Evolutionary conservation across 306 rosid genomes (phyloP).

Genomic region (Lupinus albus): DNA sequence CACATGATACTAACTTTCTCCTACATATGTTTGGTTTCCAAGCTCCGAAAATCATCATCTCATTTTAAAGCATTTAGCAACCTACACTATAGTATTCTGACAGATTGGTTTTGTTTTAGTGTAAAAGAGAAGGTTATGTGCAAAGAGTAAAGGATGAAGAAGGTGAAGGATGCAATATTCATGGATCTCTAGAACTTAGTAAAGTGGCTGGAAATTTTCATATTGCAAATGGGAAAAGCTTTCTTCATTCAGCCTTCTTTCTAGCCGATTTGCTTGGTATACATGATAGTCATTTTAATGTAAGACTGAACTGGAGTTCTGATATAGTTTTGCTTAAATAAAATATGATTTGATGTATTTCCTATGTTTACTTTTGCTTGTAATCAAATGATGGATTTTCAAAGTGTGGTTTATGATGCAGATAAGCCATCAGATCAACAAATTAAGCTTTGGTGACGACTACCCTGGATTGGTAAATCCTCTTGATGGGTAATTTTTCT

Average conservation of each 20-base stretch:
- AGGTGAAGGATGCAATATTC: constrained; percentile 92
- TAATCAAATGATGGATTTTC: constrained; percentile 28
- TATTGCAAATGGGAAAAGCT: constrained; percentile 80
- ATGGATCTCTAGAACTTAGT: constrained; percentile 85
- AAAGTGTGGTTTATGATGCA: constrained; percentile 54
- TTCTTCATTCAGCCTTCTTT: constrained; percentile 68
- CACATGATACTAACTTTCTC: constrained; percentile 3
- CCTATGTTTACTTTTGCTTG: constrained; percentile 25
- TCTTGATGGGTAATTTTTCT: constrained; percentile 80
- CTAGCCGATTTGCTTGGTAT: constrained; percentile 60
- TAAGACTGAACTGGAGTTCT: constrained; percentile 45
- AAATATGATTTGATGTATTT: neutral
- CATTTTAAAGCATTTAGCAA: neutral
- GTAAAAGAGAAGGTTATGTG: constrained; percentile 86
- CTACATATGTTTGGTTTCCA: constrained; percentile 1
- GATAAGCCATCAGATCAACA: constrained; percentile 86
- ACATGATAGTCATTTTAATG: constrained; percentile 66
- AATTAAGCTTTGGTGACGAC: constrained; percentile 73
- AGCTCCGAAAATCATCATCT: constrained; percentile 8
- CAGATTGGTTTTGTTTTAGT: constrained; percentile 53
- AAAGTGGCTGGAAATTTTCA: constrained; percentile 93
- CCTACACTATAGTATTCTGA: constrained; percentile 32
- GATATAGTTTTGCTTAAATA: neutral
- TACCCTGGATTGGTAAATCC: constrained; percentile 88
- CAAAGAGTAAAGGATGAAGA: constrained; percentile 82